Conservation (phyloP, 805 yeast genomes). For the Ogataea glucozyma region DNA sequence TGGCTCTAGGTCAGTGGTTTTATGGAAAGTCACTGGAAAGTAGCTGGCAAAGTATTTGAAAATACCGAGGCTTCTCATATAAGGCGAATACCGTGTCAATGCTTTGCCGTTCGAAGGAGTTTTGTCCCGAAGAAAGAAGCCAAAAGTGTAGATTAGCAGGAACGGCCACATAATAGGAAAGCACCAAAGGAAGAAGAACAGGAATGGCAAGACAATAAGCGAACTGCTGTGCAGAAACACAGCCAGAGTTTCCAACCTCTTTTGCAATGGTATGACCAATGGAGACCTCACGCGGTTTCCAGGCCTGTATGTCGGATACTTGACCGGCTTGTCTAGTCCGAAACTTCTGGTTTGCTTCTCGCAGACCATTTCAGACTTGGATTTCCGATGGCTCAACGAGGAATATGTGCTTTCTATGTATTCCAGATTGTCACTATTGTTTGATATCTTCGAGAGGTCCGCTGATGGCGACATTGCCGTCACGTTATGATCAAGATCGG, state of each 20-base stretch:
- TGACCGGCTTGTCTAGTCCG: not conserved
- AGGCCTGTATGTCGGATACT: conserved; percentile 24
- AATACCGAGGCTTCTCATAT: conserved; percentile 54
- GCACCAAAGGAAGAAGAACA: conserved; percentile 60
- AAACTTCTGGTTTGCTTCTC: no score
- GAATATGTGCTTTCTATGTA: not conserved
- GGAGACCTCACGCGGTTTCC: conserved; percentile 52
- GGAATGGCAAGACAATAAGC: conserved; percentile 56
- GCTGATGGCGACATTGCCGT: conserved; percentile 6
- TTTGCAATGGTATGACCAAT: conserved; percentile 50
- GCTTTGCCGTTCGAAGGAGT: conserved; percentile 78
- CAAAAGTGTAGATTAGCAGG: conserved; percentile 59
- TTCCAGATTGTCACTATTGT: not conserved
- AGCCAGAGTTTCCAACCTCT: conserved; percentile 66
- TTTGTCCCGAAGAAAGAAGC: conserved; percentile 58
- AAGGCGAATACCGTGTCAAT: conserved; percentile 52
- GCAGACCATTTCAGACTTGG: not conserved
- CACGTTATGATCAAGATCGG: not conserved
- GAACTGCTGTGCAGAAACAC: conserved; percentile 75
- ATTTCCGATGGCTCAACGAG: not conserved
- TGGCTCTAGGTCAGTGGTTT: conserved; percentile 69
- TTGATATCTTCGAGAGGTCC: not conserved
- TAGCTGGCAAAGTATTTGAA: conserved; percentile 77
- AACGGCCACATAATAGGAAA: conserved; percentile 57
- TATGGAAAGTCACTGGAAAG: conserved; percentile 76